Conservation (phyloP, 1,284 basidiomycete species). For the Athelia psychrophila region DNA sequence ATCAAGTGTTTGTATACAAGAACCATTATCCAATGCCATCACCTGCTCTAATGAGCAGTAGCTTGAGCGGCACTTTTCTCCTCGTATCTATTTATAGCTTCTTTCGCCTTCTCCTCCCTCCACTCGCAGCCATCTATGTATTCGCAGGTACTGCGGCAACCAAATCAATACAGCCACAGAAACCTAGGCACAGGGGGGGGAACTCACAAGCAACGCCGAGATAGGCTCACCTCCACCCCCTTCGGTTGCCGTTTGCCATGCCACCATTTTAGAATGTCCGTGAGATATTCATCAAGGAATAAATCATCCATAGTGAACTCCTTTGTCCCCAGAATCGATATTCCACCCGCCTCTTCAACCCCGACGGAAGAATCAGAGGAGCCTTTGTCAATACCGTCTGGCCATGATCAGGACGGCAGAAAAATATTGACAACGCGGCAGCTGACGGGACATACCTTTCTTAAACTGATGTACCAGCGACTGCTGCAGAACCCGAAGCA, state of each 20-base stretch:
- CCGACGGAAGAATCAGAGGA: not conserved
- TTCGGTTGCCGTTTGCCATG: constrained; percentile 58
- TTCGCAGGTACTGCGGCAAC: constrained; percentile 64
- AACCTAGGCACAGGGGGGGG: constrained; percentile 4
- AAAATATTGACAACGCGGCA: not conserved
- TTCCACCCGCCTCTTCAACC: not conserved
- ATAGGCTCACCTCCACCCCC: constrained; percentile 65
- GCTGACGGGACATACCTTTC: not conserved
- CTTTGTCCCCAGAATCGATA: constrained; percentile 61
- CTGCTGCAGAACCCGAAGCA: constrained; percentile 37
- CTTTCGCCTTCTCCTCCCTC: constrained; percentile 65
- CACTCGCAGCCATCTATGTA: constrained; percentile 82
- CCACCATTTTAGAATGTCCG: constrained; percentile 71
- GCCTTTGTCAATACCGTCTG: not conserved
- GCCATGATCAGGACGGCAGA: not conserved
- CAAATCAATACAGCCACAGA: constrained; percentile 5
- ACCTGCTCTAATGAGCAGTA: too few relatives aligned
- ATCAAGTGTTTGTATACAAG: too few relatives aligned
- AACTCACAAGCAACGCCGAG: constrained; percentile 68
- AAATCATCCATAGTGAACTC: constrained; percentile 56
- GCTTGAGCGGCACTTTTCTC: not conserved
- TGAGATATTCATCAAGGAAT: constrained; percentile 57
- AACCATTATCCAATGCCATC: too few relatives aligned
- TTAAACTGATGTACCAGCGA: constrained; percentile 17
- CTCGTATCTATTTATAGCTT: constrained; percentile 20